These are phyloP conservation scores for Alternaria brassicicola DNA, from an alignment of 2,329 filamentous ascomycete species.

Conservation along the genomic window DNA sequence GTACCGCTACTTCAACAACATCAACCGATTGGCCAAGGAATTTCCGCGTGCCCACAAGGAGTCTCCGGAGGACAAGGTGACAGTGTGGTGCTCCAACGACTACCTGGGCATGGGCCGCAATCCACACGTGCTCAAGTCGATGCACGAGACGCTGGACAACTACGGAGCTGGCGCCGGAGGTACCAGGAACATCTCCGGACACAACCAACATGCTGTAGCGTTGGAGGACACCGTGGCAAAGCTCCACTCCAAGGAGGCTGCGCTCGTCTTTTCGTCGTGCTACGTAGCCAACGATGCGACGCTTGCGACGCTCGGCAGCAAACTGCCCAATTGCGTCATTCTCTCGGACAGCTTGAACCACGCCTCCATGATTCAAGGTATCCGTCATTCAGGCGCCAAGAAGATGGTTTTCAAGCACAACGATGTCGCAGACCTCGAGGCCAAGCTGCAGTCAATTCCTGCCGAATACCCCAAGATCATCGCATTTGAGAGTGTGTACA, in stretches of 20 bases:
- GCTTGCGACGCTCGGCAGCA: constrained; percentile 93
- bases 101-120: constrained; percentile 98
- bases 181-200: constrained; percentile 96
- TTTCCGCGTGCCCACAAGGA: constrained; percentile 95
- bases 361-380: constrained; percentile 99
- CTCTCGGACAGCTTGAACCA: constrained; percentile 98
- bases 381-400: constrained; percentile 93
- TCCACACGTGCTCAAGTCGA: constrained; percentile 79
- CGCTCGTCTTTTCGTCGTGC: constrained; percentile 95
- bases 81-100: constrained; percentile 99
- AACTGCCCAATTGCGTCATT: constrained; percentile 94
- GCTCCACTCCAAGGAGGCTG: constrained; percentile 88
- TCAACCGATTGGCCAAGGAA: constrained; percentile 95
- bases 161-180: constrained; percentile 96
- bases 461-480: constrained; percentile 93
- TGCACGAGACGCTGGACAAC: constrained; percentile 93
- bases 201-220: constrained; percentile 90
- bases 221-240: constrained; percentile 83
- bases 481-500: constrained; percentile 98
- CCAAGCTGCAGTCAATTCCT: constrained; percentile 87
- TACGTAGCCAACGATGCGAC: constrained; percentile 99
- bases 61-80: constrained; percentile 80
- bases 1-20: constrained; percentile 99
- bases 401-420: constrained; percentile 99
- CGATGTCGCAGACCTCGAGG: constrained; percentile 89